Evolutionary conservation across 257 asterid species (phyloP).

Genomic region (Nicotiana attenuata): DNA sequence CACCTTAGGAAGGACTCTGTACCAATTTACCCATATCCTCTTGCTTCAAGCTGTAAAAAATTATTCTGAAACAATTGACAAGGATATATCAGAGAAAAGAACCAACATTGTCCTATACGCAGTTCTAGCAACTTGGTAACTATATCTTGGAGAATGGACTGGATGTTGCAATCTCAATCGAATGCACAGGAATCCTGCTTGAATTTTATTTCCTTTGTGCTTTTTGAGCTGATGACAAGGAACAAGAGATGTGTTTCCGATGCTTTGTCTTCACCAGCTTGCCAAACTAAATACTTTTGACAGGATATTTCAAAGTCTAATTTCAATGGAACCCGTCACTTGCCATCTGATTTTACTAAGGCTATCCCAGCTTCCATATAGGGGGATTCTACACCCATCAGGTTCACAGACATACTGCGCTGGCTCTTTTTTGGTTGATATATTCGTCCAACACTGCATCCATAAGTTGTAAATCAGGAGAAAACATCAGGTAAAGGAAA

Average conservation of each 20-base stretch:
- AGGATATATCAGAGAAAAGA: background rate
- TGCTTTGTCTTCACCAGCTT: slow-evolving; percentile 51
- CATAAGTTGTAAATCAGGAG: background rate
- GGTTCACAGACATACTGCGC: slow-evolving; percentile 25
- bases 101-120: background rate
- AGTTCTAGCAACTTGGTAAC: background rate
- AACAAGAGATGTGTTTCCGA: slow-evolving; percentile 38
- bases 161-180: slow-evolving; percentile 7
- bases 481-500: background rate
- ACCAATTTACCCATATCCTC: background rate
- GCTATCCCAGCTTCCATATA: slow-evolving; percentile 61
- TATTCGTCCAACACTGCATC: slow-evolving; percentile 45
- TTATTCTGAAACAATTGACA: background rate
- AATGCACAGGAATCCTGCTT: slow-evolving; percentile 39
- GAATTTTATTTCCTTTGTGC: slow-evolving; percentile 26
- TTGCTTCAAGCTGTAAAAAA: background rate
- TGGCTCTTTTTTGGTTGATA: slow-evolving; percentile 49
- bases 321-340: slow-evolving; percentile 41
- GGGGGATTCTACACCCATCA: slow-evolving; percentile 50
- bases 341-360: slow-evolving; percentile 14
- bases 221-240: slow-evolving; percentile 29
- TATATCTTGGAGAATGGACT: background rate
- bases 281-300: slow-evolving; percentile 45
- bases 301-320: slow-evolving; percentile 40
- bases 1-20: no score